Conservation (phyloP, 1,284 basidiomycete species). For the Meripilus lineatus region DNA sequence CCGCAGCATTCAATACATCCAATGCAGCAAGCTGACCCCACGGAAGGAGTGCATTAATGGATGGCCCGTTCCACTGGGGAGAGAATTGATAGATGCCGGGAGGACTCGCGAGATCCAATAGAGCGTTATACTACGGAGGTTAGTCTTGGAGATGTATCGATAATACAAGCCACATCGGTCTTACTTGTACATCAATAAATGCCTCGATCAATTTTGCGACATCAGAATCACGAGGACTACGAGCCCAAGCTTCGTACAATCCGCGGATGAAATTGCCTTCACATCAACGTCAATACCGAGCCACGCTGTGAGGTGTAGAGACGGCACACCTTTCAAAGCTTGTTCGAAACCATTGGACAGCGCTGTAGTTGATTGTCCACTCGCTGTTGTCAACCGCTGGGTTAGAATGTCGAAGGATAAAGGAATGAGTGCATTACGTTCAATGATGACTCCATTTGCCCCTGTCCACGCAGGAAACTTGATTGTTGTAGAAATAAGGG, state of each 20-base stretch:
- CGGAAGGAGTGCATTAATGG: not conserved
- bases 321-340: too few species aligned
- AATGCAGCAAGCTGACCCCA: slow-evolving; percentile 9
- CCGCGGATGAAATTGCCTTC: slow-evolving; percentile 8
- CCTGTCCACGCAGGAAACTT: slow-evolving; percentile 6
- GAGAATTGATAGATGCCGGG: slow-evolving; percentile 4
- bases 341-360: too few species aligned
- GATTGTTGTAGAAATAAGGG: slow-evolving; percentile 1
- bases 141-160: not conserved
- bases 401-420: too few species aligned
- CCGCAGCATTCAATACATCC: slow-evolving; percentile 7
- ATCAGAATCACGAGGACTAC: not conserved
- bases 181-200: slow-evolving; percentile 8
- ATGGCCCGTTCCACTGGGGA: slow-evolving; percentile 6
- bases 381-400: too few species aligned
- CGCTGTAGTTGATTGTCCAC: too few species aligned
- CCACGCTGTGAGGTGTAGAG: too few species aligned
- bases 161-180: too few species aligned
- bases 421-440: too few species aligned
- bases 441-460: slow-evolving; percentile 1
- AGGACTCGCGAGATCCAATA: slow-evolving; percentile 6
- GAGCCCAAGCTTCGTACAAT: slow-evolving; percentile 7
- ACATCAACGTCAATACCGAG: too few species aligned
- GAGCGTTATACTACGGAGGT: slow-evolving; percentile 4
- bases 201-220: slow-evolving; percentile 3